Percentiles rank a stretch among this genome's conserved stretches.
These are phyloP conservation scores for Linnemannia elongata DNA, from an alignment of 192 early-diverging fungal species.

Conservation along the genomic window DNA sequence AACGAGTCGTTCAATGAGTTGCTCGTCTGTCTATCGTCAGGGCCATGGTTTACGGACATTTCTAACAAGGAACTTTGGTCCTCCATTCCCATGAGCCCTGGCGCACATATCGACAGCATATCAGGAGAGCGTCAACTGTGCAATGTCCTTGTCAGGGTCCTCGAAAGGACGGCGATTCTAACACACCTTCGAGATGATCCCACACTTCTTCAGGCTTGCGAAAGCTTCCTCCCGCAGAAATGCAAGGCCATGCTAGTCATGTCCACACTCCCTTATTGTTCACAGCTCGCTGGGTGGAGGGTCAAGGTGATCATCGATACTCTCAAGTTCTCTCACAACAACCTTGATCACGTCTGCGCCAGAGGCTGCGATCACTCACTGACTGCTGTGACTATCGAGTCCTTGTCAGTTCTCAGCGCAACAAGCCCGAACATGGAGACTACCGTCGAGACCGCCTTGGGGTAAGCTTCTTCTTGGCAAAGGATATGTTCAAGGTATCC, in stretches of 20 bases:
- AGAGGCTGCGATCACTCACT: not conserved
- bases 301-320: slow-evolving; percentile 9
- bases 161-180: slow-evolving; percentile 35
- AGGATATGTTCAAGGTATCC: too few relatives aligned
- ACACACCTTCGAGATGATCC: slow-evolving; percentile 22
- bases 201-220: slow-evolving; percentile 19
- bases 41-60: slow-evolving; percentile 43
- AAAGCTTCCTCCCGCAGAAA: slow-evolving; percentile 24
- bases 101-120: slow-evolving; percentile 10
- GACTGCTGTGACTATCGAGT: slow-evolving; percentile 15
- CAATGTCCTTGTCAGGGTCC: not conserved
- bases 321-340: slow-evolving; percentile 4
- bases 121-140: slow-evolving; percentile 23
- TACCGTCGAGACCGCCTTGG: slow-evolving; percentile 1
- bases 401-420: slow-evolving; percentile 24
- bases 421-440: slow-evolving; percentile 11
- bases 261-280: slow-evolving; percentile 23
- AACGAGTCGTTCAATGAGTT: slow-evolving; percentile 18
- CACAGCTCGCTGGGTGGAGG: slow-evolving; percentile 21
- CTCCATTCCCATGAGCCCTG: not conserved
- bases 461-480: slow-evolving; percentile 8
- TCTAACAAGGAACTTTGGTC: slow-evolving; percentile 30
- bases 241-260: slow-evolving; percentile 40
- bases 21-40: slow-evolving; percentile 39
- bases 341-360: not conserved